Evolutionary conservation across 192 early-diverging fungal species (phyloP), one percentile per base, ranked within the genome.

Genomic region (Umbelopsis sp.): DNA sequence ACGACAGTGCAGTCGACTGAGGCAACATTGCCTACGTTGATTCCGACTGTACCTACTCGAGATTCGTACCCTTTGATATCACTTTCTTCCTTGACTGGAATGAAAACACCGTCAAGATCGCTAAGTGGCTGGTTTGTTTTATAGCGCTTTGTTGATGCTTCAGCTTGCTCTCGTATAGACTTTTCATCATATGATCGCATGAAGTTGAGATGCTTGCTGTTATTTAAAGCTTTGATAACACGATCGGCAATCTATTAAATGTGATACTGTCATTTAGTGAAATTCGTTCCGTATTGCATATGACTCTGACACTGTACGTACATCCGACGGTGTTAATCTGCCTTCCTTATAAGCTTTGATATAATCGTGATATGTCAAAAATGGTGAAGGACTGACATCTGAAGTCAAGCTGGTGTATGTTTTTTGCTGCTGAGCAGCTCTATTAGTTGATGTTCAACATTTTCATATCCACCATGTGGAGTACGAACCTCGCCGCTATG

Each of bases 61-160:
- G 81, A 83, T 51, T 84, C 85, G 18, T 76, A 74, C 2, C 87
- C 80, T 45, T 81, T 78, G 16, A 88, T 73, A 67, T 93, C 85
- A 46, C 89, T 3, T 66, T 94, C 91, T 52, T 94, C 92, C 75
- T 94, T 94, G 41, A 93, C 67, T 13, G 84, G 72, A n/a, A 94
- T 73, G 47, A 89, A 88, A 13, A 94, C 82, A 64, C 93, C 93
- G 76, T 94, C 93, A 25, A 94, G 71, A 52, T 81, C 80, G 21
- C 88, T 85, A 22, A 91, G 75, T 1, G 86, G 79, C 6, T 33
- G 52, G 0, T 80, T 78, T 12, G 64, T 41, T 18, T 66, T 48
- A 70, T 93, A 91, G 37, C 93, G 71, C 1, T 53, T 67, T 12
- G 84, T 84, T 3, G 89, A 91, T 12, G 48, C 84, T 12, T 68